These are phyloP conservation scores for Fusarium anguioides DNA, from an alignment of 2,329 filamentous ascomycete genomes.

Conservation along the genomic window DNA sequence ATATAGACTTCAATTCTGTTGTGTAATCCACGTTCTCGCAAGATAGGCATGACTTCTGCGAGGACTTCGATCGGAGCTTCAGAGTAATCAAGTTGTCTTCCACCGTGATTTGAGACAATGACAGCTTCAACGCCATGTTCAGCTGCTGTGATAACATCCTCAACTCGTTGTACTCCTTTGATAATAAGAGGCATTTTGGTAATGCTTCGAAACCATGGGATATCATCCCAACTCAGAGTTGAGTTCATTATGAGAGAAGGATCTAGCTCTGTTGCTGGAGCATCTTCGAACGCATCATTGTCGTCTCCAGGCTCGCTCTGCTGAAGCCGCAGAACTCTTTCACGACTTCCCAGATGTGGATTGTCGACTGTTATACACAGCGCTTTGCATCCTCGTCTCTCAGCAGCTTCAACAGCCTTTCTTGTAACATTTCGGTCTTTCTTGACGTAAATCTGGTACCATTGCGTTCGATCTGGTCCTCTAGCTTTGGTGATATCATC, in stretches of 20 bases:
- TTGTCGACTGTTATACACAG: slow-evolving; percentile 31
- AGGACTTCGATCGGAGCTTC: slow-evolving; percentile 88
- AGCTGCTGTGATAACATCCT: slow-evolving; percentile 87
- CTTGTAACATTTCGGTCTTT: slow-evolving; percentile 7
- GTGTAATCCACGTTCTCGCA: slow-evolving; percentile 76
- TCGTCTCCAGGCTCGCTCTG: not conserved
- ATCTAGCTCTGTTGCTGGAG: slow-evolving; percentile 20
- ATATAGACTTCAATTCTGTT: slow-evolving; percentile 85
- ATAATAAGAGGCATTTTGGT: slow-evolving; percentile 94
- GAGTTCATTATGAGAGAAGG: slow-evolving; percentile 64
- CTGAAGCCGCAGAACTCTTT: slow-evolving; percentile 8
- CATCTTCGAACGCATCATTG: slow-evolving; percentile 12
- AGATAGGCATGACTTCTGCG: slow-evolving; percentile 88
- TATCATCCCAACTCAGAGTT: slow-evolving; percentile 89
- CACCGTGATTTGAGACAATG: slow-evolving; percentile 95
- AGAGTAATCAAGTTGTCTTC: slow-evolving; percentile 90
- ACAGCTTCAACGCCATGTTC: slow-evolving; percentile 85
- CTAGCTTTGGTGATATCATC: not conserved
- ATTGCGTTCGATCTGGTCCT: not conserved
- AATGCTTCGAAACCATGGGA: slow-evolving; percentile 88
- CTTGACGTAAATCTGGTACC: slow-evolving; percentile 29
- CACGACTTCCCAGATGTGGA: slow-evolving; percentile 21
- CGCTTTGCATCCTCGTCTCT: slow-evolving; percentile 11
- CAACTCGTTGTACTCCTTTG: slow-evolving; percentile 94
- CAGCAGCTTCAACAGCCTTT: slow-evolving; percentile 14